These are phyloP conservation scores for Coemansia erecta DNA, from an alignment of 192 early-diverging fungal species.

Conservation along the genomic window DNA sequence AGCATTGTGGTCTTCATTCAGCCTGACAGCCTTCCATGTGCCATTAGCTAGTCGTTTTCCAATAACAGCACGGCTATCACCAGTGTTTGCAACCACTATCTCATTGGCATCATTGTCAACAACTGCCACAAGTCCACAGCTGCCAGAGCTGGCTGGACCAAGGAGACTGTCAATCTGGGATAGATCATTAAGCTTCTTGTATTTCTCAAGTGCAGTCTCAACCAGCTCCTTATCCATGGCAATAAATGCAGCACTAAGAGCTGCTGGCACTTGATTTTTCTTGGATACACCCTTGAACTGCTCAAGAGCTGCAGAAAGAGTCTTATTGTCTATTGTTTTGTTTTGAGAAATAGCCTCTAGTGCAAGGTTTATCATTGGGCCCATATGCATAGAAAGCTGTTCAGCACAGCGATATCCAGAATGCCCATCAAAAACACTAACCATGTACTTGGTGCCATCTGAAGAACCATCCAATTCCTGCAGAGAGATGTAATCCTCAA, in stretches of 20 bases:
- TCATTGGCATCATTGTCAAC: constrained; percentile 16
- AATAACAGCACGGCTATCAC: constrained; percentile 38
- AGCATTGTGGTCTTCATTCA: constrained; percentile 67
- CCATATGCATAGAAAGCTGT: constrained; percentile 30
- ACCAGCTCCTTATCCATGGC: constrained; percentile 24
- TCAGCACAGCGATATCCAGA: constrained; percentile 32
- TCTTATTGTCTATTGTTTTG: no score
- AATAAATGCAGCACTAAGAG: constrained; percentile 21
- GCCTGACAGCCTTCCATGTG: constrained; percentile 51
- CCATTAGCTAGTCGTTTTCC: constrained; percentile 40
- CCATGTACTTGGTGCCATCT: constrained; percentile 24
- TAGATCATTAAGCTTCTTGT: constrained; percentile 13
- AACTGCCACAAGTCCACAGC: constrained; percentile 37
- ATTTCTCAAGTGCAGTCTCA: constrained; percentile 16
- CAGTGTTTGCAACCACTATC: constrained; percentile 31
- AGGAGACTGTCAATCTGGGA: constrained; percentile 26
- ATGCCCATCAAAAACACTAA: constrained; percentile 41
- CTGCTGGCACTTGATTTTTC: constrained; percentile 17
- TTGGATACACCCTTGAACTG: no score
- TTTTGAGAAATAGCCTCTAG: constrained; percentile 13
- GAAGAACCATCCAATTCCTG: background rate
- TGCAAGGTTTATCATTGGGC: constrained; percentile 35
- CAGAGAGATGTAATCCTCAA: constrained; percentile 49
- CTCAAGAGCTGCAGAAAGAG: no score
- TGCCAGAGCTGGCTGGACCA: constrained; percentile 33